Percentiles rank a stretch among this genome's conserved stretches.
Conservation (phyloP, 1,284 basidiomycete species). For the Puccinia hordei region DNA sequence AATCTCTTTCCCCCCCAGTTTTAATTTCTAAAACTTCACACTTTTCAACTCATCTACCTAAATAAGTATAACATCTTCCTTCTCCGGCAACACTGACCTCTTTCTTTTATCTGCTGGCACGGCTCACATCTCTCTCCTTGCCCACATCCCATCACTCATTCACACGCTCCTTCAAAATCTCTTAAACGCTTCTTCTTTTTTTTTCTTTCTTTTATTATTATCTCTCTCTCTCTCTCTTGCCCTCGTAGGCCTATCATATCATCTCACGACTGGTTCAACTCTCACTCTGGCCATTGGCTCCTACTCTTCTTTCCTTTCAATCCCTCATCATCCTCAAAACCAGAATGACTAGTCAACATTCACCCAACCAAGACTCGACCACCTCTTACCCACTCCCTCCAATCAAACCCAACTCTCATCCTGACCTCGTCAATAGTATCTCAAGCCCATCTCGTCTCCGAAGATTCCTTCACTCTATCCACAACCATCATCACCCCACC, state of each 20-base stretch:
- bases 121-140: neutral
- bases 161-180: neutral
- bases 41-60: too few relatives aligned
- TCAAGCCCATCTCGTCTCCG: neutral
- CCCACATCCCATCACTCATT: neutral
- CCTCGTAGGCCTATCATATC: neutral
- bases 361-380: neutral
- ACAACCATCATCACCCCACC: neutral
- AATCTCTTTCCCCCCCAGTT: too few relatives aligned
- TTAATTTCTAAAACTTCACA: too few relatives aligned
- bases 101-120: neutral
- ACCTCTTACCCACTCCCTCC: neutral
- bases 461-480: neutral
- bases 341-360: neutral
- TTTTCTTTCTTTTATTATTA: too few relatives aligned
- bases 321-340: too few relatives aligned
- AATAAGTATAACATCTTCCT: too few relatives aligned
- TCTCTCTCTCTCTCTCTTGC: neutral
- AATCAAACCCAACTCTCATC: neutral
- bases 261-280: conserved; percentile 1
- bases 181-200: too few relatives aligned
- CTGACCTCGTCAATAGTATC: neutral
- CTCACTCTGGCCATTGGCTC: neutral
- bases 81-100: too few relatives aligned
- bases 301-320: neutral